Evolutionary conservation across 305 asterid species (phyloP), one percentile per base, ranked within the genome.

Genomic region (Vinca major): DNA sequence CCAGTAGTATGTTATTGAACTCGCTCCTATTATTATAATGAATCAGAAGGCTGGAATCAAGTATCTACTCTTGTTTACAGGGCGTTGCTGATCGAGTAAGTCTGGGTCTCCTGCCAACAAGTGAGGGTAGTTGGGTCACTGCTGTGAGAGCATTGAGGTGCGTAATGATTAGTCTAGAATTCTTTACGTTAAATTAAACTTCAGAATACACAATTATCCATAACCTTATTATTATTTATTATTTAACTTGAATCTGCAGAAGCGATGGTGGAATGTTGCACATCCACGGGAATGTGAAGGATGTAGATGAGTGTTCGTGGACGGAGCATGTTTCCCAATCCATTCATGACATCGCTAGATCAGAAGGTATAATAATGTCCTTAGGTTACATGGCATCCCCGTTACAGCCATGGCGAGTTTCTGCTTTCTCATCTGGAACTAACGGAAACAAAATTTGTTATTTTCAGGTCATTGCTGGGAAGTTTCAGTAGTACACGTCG

Each of bases 21-120:
- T 65, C 40, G 50, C 49, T 57, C 26, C 20, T 55, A 26, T 26
- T 45, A 10, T 45, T 10, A 5, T 45, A 45, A 17, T 55, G 41
- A 50, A 33, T 45, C n/a, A 53, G 43, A 58, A 40, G 33, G 36
- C 19, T 20, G 1, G 36, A 16, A 37, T 65, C 8, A 37, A 7
- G 14, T 33, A 19, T 39, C 48, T 4, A 3, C 47, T 55, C 50
- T 67, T 62, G 21, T 2, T 71, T 47, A 56, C 88, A 94, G 99
- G 96, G 97, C 76, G 89, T 91, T 72, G 98, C 98, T 51, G 88
- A 91, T 79, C 86, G 95, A 77, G 96, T 94, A 65, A 89, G 92
- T 74, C 97, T 94, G 44, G 99, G 98, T 50, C 94, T 94, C 74
- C 73, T 94, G 74, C 99, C 98, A 4, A 83, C 96, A 52, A 94